Evolutionary conservation across 176 grass and related monocot genomes (phyloP).

Genomic region (Luzula sylvatica): DNA sequence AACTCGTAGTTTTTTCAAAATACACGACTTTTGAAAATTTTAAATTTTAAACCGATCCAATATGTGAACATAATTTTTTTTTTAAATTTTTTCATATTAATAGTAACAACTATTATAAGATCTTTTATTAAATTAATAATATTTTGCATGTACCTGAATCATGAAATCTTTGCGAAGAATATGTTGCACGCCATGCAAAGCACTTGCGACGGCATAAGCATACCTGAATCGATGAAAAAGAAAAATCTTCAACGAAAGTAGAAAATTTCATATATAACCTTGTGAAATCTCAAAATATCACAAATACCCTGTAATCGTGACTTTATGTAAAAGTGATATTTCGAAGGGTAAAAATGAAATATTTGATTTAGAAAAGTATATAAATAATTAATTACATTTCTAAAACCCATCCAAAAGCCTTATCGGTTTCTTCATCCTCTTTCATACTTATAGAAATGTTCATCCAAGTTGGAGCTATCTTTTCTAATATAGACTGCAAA

Average conservation of each 20-base stretch:
- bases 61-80: too few species aligned
- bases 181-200: conserved; percentile 94
- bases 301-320: too few species aligned
- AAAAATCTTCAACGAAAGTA: background rate
- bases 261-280: conserved; percentile 2
- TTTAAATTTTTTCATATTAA: too few species aligned
- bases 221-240: conserved; percentile 46
- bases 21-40: too few species aligned
- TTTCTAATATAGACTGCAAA: conserved; percentile 43
- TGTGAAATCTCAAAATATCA: too few species aligned
- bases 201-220: conserved; percentile 95
- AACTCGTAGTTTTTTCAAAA: too few species aligned
- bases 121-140: conserved; percentile 1
- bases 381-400: conserved; percentile 54
- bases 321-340: conserved; percentile 5
- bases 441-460: conserved; percentile 93
- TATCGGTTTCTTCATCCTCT: conserved; percentile 77
- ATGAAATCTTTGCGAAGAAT: conserved; percentile 95
- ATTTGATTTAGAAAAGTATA: conserved; percentile 11
- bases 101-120: conserved; percentile 18
- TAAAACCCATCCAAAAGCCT: conserved; percentile 98
- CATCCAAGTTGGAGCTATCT: conserved; percentile 99
- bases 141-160: conserved; percentile 70
- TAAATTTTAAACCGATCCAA: too few species aligned
- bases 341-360: too few species aligned